phyloP scores from a whole-genome alignment of 257 asterid genomes.

The Cinchona pubescens region DNA sequence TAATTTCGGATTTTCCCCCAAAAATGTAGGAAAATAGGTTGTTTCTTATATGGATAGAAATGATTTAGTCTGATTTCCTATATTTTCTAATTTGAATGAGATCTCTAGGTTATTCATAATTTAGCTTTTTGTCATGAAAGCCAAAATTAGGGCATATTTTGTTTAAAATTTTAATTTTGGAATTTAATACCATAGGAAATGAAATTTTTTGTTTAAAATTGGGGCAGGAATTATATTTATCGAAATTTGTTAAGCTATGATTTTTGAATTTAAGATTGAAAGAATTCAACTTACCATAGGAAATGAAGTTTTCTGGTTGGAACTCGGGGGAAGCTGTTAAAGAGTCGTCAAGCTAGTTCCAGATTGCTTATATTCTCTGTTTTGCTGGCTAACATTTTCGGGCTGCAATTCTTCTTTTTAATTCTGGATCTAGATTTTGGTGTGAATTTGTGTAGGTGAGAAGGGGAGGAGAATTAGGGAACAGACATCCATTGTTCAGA shows the following conservation, averaged over 20 bases:
- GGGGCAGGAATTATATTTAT: too few species aligned
- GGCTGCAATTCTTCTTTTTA: neutral
- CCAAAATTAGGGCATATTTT: too few species aligned
- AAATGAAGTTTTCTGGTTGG: neutral
- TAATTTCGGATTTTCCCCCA: neutral
- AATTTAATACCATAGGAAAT: too few species aligned
- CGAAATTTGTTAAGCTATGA: too few species aligned
- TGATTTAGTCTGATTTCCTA: too few species aligned
- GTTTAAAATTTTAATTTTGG: too few species aligned
- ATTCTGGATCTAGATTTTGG: neutral
- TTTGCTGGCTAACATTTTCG: neutral
- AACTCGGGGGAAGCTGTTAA: neutral
- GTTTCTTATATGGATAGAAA: neutral
- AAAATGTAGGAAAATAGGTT: neutral
- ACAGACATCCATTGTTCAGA: conserved; percentile 61
- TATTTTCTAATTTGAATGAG: neutral
- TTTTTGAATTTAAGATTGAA: too few species aligned
- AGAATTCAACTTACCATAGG: too few species aligned
- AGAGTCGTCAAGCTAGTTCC: neutral
- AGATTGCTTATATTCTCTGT: neutral
- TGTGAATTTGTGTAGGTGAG: conserved; percentile 41
- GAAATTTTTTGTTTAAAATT: too few species aligned
- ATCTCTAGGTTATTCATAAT: too few species aligned
- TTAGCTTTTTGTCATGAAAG: neutral
- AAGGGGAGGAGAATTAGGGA: conserved; percentile 77